Conservation (phyloP, 176 grass and related monocot species). For the Eleusine coracana region DNA sequence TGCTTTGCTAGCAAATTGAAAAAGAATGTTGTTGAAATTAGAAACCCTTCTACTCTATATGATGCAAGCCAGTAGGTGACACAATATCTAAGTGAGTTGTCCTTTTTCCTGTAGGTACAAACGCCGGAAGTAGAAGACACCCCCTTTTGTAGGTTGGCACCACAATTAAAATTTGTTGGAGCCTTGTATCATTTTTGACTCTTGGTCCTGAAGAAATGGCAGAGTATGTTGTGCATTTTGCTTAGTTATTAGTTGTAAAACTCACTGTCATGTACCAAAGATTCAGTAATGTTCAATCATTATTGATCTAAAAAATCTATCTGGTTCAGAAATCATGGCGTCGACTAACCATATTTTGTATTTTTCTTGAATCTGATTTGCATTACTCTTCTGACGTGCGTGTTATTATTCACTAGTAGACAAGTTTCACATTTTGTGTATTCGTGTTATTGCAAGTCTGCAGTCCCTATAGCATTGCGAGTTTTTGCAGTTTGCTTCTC, state of each 20-base stretch:
- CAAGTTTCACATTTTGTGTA: too few species aligned
- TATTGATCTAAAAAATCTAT: neutral
- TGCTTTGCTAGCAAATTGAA: neutral
- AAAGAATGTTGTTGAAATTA: neutral
- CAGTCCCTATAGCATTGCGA: too few species aligned
- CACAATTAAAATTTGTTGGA: neutral
- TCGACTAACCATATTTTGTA: neutral
- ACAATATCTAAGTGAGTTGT: neutral
- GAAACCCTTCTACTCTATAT: neutral
- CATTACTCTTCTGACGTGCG: too few species aligned
- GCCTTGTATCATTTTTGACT: conserved; percentile 27
- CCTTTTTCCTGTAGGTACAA: conserved; percentile 44
- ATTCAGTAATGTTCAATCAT: neutral
- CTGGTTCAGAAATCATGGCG: neutral
- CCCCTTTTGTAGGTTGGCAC: neutral
- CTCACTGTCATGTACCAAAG: conserved; percentile 7
- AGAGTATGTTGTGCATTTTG: conserved; percentile 3
- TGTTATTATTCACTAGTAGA: too few species aligned
- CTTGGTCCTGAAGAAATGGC: neutral
- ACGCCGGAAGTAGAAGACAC: conserved; percentile 48
- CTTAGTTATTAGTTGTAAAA: neutral
- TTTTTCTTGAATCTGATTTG: neutral
- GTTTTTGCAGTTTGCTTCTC: too few species aligned
- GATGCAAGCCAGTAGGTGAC: neutral
- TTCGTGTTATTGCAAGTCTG: too few species aligned